phyloP scores from a whole-genome alignment of 148 eudicot species.

The Oxyria digyna region DNA sequence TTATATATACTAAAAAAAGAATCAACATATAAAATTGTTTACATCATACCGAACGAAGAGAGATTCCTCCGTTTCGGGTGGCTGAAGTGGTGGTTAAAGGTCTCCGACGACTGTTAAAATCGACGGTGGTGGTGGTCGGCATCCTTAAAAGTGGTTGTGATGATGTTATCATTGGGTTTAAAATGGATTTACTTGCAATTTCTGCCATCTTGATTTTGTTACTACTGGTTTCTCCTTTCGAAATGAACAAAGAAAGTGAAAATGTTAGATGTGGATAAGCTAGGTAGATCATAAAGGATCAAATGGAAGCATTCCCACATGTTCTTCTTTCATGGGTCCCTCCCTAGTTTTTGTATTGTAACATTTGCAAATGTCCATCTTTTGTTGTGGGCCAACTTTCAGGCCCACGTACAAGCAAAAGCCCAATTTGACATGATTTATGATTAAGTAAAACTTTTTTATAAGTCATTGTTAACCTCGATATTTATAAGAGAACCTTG shows the following conservation, averaged over 20 bases:
- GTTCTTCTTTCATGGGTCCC: not conserved
- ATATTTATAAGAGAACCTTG: too few species aligned
- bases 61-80: not conserved
- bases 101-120: not conserved
- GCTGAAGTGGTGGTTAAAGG: too few species aligned
- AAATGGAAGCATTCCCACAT: not conserved
- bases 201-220: not conserved
- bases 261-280: conserved; percentile 1
- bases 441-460: too few species aligned
- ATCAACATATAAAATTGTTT: not conserved
- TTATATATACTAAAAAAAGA: not conserved
- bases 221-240: not conserved
- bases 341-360: not conserved
- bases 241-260: not conserved
- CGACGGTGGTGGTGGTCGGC: not conserved
- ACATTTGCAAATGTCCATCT: too few species aligned
- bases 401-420: not conserved
- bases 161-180: not conserved
- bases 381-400: too few species aligned
- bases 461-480: too few species aligned
- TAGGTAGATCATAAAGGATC: not conserved
- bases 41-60: not conserved
- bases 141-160: not conserved
- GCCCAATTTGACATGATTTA: too few species aligned
- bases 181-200: not conserved